phyloP scores from a whole-genome alignment of 768 basidiomycete genomes.

The Lentinula sp. region DNA sequence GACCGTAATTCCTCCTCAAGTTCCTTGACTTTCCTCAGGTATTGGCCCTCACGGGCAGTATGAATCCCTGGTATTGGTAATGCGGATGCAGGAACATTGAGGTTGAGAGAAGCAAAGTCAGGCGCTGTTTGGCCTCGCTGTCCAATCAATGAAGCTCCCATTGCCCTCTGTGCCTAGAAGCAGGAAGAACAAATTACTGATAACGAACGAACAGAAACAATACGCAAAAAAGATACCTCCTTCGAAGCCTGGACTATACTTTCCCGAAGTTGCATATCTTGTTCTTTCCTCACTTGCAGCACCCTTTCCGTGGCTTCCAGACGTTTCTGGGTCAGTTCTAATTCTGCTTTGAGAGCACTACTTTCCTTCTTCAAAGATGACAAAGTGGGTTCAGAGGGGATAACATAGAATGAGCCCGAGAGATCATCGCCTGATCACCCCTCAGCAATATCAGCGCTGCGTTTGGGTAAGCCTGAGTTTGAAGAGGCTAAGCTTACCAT shows the following conservation, averaged over 20 bases:
- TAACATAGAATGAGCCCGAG: conserved; percentile 74
- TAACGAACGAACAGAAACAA: neutral
- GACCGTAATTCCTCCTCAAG: conserved; percentile 72
- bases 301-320: conserved; percentile 57
- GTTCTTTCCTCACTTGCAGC: conserved; percentile 67
- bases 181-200: neutral
- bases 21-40: conserved; percentile 63
- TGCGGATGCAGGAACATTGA: conserved; percentile 46
- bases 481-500: conserved; percentile 36
- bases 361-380: conserved; percentile 63
- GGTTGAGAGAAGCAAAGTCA: conserved; percentile 53
- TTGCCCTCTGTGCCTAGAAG: conserved; percentile 68
- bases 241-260: conserved; percentile 68
- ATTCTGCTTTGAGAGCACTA: conserved; percentile 49
- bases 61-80: conserved; percentile 40
- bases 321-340: conserved; percentile 50
- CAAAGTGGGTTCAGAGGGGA: conserved; percentile 54
- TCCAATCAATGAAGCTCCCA: conserved; percentile 61
- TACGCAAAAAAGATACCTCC: conserved; percentile 33
- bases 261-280: conserved; percentile 73
- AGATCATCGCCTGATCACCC: conserved; percentile 49
- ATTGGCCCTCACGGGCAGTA: conserved; percentile 49
- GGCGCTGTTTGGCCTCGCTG: conserved; percentile 37
- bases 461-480: neutral
- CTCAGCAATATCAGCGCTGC: conserved; percentile 3